Percentiles rank a stretch among this genome's conserved stretches.
Conservation (phyloP, 305 asterid species). For the Vinca major region DNA sequence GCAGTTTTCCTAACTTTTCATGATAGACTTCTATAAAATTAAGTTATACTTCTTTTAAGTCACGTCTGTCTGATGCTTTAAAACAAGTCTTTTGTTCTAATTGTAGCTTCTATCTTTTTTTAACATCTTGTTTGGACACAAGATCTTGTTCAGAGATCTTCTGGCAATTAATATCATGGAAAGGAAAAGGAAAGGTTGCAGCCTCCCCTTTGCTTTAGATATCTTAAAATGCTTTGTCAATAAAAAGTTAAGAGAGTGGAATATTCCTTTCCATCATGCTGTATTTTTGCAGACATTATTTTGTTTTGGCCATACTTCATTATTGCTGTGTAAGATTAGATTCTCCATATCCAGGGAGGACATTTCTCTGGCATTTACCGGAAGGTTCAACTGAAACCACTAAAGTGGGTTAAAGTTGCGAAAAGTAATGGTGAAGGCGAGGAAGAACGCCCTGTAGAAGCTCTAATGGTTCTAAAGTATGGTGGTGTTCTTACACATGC, state of each 20-base stretch:
- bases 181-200: neutral
- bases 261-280: neutral
- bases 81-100: no score
- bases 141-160: neutral
- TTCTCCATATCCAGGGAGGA: slow-evolving; percentile 64
- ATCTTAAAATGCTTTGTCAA: neutral
- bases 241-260: neutral
- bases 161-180: neutral
- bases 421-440: slow-evolving; percentile 78
- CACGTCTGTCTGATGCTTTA: no score
- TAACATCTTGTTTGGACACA: no score
- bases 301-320: neutral
- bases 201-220: neutral
- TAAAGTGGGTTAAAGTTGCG: slow-evolving; percentile 72
- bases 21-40: neutral
- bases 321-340: neutral
- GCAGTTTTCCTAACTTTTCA: neutral
- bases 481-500: slow-evolving; percentile 99
- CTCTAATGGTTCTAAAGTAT: slow-evolving; percentile 93
- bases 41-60: neutral
- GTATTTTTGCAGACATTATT: neutral
- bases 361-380: slow-evolving; percentile 98
- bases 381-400: slow-evolving; percentile 94
- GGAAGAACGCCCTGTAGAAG: slow-evolving; percentile 89
- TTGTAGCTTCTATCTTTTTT: no score